A percentile compares a stretch with the other conserved stretches of the same genome.
phyloP scores from a whole-genome alignment of 2,329 filamentous ascomycete genomes.

The Pleoardoris graminearum region DNA sequence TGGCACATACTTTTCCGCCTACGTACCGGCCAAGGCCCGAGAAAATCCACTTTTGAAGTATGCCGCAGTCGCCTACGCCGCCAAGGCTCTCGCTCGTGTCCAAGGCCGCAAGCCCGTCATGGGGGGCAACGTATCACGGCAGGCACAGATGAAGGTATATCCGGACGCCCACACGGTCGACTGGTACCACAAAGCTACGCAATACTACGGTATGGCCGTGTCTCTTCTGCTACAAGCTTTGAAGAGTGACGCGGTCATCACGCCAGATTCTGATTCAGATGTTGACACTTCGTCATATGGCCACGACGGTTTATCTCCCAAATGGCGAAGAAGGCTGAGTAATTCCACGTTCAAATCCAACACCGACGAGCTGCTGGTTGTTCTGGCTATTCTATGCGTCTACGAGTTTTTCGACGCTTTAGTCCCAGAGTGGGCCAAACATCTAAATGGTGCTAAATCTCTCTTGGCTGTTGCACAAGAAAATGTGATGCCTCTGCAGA shows the following conservation, averaged over 20 bases:
- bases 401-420: slow-evolving; percentile 71
- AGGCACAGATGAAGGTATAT: slow-evolving; percentile 58
- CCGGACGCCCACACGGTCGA: slow-evolving; percentile 54
- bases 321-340: slow-evolving; percentile 50
- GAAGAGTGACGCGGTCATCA: slow-evolving; percentile 35
- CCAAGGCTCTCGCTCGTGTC: slow-evolving; percentile 63
- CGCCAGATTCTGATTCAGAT: slow-evolving; percentile 34
- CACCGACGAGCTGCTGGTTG: slow-evolving; percentile 65
- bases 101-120: slow-evolving; percentile 56
- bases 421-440: slow-evolving; percentile 64
- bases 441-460: slow-evolving; percentile 67
- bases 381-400: slow-evolving; percentile 67
- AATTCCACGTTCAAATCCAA: slow-evolving; percentile 47
- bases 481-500: slow-evolving; percentile 52
- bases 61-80: slow-evolving; percentile 64
- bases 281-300: slow-evolving; percentile 13
- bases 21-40: slow-evolving; percentile 61
- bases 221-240: slow-evolving; percentile 50
- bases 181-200: slow-evolving; percentile 63
- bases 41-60: slow-evolving; percentile 55
- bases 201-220: slow-evolving; percentile 63
- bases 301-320: slow-evolving; percentile 28
- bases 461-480: slow-evolving; percentile 61
- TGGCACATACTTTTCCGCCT: slow-evolving; percentile 62
- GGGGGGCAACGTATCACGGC: slow-evolving; percentile 52